Evolutionary conservation across 2,329 filamentous ascomycete species (phyloP).

Genomic region (Neofusicoccum ribis): DNA sequence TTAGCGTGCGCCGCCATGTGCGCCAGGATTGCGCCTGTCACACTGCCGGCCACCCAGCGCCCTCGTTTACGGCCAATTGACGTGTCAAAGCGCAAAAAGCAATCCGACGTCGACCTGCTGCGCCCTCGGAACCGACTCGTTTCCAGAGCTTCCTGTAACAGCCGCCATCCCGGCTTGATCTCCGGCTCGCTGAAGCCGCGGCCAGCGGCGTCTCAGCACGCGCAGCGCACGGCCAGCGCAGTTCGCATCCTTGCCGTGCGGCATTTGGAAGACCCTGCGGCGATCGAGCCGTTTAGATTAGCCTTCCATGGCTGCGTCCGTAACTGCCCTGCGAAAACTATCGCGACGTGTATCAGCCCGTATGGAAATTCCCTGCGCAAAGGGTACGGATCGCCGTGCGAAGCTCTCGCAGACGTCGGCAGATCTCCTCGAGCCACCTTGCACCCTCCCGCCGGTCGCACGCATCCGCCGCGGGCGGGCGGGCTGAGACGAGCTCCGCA

Average conservation of each 20-base stretch:
- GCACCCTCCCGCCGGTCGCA: not conserved
- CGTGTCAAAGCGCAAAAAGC: conserved; percentile 19
- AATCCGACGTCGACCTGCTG: conserved; percentile 15
- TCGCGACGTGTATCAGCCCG: not conserved
- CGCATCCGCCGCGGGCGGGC: not conserved
- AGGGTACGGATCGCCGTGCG: conserved; percentile 7
- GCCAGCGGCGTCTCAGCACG: conserved; percentile 19
- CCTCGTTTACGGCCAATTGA: conserved; percentile 18
- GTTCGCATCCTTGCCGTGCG: conserved; percentile 14
- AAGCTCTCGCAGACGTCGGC: not conserved
- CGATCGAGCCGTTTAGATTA: conserved; percentile 9
- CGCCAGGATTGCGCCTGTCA: conserved; percentile 15
- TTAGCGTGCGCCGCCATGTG: conserved; percentile 19
- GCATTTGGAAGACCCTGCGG: conserved; percentile 9
- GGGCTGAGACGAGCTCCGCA: not conserved
- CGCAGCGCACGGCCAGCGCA: conserved; percentile 12
- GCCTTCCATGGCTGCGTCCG: not conserved
- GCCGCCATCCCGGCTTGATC: not conserved
- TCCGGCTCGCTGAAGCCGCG: not conserved
- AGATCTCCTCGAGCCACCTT: not conserved
- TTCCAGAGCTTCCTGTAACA: not conserved
- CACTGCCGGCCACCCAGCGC: conserved; percentile 5
- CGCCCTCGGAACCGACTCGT: conserved; percentile 12
- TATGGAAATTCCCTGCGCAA: conserved; percentile 3
- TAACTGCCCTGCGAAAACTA: not conserved